A percentile compares a stretch with the other conserved stretches of the same genome.
Conservation (phyloP, 2,329 filamentous ascomycete genomes). For the Penicillium brasilianum region DNA sequence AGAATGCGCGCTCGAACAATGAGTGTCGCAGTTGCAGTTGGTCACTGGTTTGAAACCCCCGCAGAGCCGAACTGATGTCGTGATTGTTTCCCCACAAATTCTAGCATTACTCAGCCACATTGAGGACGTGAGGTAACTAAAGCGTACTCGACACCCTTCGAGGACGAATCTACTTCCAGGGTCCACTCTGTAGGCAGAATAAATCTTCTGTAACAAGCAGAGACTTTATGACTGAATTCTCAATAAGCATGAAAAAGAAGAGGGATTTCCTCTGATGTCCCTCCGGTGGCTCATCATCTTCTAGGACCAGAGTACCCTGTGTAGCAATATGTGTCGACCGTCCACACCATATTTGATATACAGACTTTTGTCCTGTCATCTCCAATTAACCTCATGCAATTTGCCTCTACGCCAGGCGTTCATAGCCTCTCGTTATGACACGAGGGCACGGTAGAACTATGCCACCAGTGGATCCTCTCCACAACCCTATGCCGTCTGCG, state of each 20-base stretch:
- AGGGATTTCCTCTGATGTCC: not conserved
- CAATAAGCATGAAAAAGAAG: not conserved
- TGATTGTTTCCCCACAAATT: not conserved
- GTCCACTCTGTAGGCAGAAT: not conserved
- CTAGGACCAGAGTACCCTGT: not conserved
- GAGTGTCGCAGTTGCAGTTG: not conserved
- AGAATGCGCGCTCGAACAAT: not conserved
- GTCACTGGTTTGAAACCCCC: not conserved
- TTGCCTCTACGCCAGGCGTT: not conserved
- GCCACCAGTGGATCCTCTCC: not conserved
- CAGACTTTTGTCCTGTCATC: not conserved
- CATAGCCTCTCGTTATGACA: not conserved
- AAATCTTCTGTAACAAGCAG: not conserved
- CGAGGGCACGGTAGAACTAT: not conserved
- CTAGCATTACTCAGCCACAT: not conserved
- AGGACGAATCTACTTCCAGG: not conserved
- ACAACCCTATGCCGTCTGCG: not conserved
- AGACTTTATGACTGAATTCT: not conserved
- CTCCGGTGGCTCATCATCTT: not conserved
- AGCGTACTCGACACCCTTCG: not conserved
- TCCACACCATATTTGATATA: not conserved
- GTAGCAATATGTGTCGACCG: not conserved
- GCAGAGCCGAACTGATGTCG: not conserved
- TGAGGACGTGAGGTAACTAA: not conserved
- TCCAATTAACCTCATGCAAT: not conserved